phyloP scores from a whole-genome alignment of 176 grass and related monocot species.

The Carex parvula region DNA sequence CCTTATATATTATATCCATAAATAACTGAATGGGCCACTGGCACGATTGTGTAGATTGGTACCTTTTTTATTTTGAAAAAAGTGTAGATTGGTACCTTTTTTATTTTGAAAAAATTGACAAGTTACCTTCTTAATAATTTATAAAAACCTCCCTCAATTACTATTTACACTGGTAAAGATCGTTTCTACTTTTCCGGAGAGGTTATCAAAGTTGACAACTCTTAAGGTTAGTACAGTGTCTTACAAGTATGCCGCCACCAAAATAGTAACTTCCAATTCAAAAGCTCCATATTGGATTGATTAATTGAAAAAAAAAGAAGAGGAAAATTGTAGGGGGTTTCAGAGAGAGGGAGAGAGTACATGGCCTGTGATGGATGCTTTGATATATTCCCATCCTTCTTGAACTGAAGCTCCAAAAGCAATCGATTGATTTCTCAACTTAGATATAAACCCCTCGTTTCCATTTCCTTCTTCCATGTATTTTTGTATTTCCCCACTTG shows the following conservation, averaged over 20 bases:
- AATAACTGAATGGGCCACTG: too few species aligned
- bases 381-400: conserved; percentile 47
- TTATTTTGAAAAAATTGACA: too few species aligned
- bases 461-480: conserved; percentile 21
- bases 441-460: background rate
- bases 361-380: conserved; percentile 43
- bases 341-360: conserved; percentile 1
- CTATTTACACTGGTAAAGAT: background rate
- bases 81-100: too few species aligned
- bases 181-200: background rate
- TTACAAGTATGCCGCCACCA: background rate
- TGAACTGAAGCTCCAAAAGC: conserved; percentile 39
- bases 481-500: background rate
- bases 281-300: background rate
- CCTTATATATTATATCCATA: too few species aligned
- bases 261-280: background rate
- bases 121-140: background rate
- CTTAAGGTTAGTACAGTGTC: background rate
- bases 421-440: conserved; percentile 24
- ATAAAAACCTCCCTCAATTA: background rate
- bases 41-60: too few species aligned
- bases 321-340: background rate
- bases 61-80: too few species aligned
- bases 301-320: background rate
- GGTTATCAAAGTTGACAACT: background rate